Base-by-base conservation (phyloP, 2,329 filamentous ascomycete genomes). In the Teratosphaeria gauchensis region DNA sequence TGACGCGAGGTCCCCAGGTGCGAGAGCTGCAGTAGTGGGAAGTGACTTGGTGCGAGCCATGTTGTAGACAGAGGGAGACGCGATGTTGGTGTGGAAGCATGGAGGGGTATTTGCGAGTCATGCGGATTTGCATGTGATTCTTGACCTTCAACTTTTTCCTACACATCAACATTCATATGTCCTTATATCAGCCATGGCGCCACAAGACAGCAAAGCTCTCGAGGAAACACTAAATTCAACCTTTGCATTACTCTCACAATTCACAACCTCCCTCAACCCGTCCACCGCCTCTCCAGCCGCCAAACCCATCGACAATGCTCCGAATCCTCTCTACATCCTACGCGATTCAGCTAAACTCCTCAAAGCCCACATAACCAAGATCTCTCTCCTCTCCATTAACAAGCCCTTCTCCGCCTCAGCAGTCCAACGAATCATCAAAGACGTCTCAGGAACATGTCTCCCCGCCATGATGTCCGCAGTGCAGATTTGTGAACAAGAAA, bases 301-400 rank as follows among this genome's bases (percentile, higher is more conserved):
- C 19, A 51, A 62, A 5, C 61, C 61, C 8, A 59, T 72, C 65
- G 54, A 66, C 61, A 57, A 73, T 69, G 64, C 69, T 74, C 71
- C 70, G 3, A 69, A 87, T 63, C 79, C 84, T 9, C 80, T 96
- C 28, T 76, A 84, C 14, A 80, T 92, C 59, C 84, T 92, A 35
- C 82, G 83, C 66, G 87, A 92, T 66, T 82, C 88, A 0, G 83
- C 89, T 0, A 82, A 80, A 30, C 79, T 95, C 4, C 83, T 96
- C 60, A 86, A 84, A 70, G 89, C 91, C 0, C 90, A 96, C 70
- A 83, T 86, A 1, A 96, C 91, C 5, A 96, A 95, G 63, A 80
- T 96, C 30, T 92, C 89, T 0, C 85, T 96, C 0, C 82, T 97
- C 12, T 83, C 94, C 1, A 88, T 95, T 68, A 96, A 89, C 68